phyloP scores from a whole-genome alignment of 352 stramenopile genomes.

The Phytophthora sp. region DNA sequence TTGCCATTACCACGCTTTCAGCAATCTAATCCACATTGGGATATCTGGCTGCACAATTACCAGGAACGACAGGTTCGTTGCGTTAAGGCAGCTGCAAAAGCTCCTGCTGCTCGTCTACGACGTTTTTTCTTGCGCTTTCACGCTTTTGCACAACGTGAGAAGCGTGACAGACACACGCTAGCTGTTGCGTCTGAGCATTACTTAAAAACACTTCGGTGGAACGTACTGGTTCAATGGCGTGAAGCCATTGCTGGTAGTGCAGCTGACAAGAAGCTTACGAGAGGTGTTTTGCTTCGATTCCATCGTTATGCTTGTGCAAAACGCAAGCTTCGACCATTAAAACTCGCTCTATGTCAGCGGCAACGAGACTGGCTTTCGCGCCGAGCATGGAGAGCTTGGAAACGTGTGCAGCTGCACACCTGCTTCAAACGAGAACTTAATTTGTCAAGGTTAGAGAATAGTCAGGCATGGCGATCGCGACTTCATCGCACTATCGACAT shows the following conservation, averaged over 20 bases:
- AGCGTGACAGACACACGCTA: slow-evolving; percentile 17
- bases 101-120: slow-evolving; percentile 51
- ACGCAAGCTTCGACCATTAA: slow-evolving; percentile 43
- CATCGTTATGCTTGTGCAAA: slow-evolving; percentile 45
- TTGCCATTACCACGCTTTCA: slow-evolving; percentile 53
- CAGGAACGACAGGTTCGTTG: slow-evolving; percentile 78
- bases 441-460: slow-evolving; percentile 49
- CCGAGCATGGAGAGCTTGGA: slow-evolving; percentile 51
- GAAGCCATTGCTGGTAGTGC: slow-evolving; percentile 52
- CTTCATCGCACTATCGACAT: slow-evolving; percentile 57
- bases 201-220: not conserved
- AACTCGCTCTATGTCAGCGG: slow-evolving; percentile 22
- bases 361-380: slow-evolving; percentile 23
- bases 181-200: slow-evolving; percentile 32
- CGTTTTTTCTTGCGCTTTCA: slow-evolving; percentile 53
- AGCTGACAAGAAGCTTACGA: slow-evolving; percentile 47
- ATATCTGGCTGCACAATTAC: slow-evolving; percentile 79
- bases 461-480: slow-evolving; percentile 44
- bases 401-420: slow-evolving; percentile 57
- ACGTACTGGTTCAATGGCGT: slow-evolving; percentile 51
- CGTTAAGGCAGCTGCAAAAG: slow-evolving; percentile 63
- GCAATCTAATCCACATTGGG: slow-evolving; percentile 63
- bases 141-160: slow-evolving; percentile 22
- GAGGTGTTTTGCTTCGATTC: slow-evolving; percentile 31
- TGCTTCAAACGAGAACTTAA: slow-evolving; percentile 67